Evolutionary conservation across 768 basidiomycete species (phyloP).

Genomic region (Termitomyces eurrhizus): DNA sequence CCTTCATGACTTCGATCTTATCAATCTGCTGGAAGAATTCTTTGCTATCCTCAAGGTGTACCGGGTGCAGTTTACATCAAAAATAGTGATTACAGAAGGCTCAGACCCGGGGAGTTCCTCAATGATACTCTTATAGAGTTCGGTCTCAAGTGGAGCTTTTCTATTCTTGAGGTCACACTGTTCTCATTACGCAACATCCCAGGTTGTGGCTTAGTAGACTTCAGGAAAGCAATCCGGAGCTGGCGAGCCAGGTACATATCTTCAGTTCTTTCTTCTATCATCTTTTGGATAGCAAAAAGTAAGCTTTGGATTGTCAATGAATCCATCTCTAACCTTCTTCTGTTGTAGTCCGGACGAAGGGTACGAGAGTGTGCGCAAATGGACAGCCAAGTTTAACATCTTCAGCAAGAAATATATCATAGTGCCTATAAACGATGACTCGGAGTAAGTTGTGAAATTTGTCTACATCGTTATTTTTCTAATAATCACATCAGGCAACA

Average conservation of each 20-base stretch:
- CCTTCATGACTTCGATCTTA: neutral
- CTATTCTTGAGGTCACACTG: neutral
- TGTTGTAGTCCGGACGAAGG: slow-evolving; percentile 49
- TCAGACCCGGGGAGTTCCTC: slow-evolving; percentile 79
- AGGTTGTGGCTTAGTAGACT: slow-evolving; percentile 72
- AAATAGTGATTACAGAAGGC: slow-evolving; percentile 67
- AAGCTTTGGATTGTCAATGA: slow-evolving; percentile 14
- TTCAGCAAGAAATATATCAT: slow-evolving; percentile 92
- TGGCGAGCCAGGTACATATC: slow-evolving; percentile 76
- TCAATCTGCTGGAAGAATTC: slow-evolving; percentile 42
- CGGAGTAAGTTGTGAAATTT: slow-evolving; percentile 49
- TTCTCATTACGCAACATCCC: slow-evolving; percentile 7
- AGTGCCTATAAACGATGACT: slow-evolving; percentile 87
- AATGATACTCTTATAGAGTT: slow-evolving; percentile 98
- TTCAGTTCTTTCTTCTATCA: slow-evolving; percentile 99
- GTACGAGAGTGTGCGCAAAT: slow-evolving; percentile 85
- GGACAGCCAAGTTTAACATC: slow-evolving; percentile 87
- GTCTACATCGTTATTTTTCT: neutral
- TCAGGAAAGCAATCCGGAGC: slow-evolving; percentile 47
- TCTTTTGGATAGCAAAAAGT: slow-evolving; percentile 77
- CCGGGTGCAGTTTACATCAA: slow-evolving; percentile 81
- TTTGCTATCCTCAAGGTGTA: slow-evolving; percentile 69
- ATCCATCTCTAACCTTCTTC: slow-evolving; percentile 7
- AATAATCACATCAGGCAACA: slow-evolving; percentile 57
- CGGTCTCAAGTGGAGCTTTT: slow-evolving; percentile 73